Conservation (phyloP, 2,329 filamentous ascomycete genomes). For the Parastagonospora avenae region DNA sequence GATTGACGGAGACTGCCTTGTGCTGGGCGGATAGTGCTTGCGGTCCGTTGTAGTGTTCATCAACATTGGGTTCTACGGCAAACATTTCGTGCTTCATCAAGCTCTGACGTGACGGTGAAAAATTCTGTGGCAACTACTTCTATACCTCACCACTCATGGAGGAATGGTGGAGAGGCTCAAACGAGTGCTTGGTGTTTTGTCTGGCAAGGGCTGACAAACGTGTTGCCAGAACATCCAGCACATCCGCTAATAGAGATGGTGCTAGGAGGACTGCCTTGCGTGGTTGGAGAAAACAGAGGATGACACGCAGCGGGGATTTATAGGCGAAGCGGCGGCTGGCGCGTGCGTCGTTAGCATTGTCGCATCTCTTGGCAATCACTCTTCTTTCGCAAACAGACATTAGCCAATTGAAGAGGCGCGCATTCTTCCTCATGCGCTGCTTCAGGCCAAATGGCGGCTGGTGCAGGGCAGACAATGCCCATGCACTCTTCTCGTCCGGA, state of each 20-base stretch:
- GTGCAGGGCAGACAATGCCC: constrained; percentile 25
- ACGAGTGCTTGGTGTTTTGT: constrained; percentile 40
- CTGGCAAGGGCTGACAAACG: constrained; percentile 41
- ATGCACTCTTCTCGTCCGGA: constrained; percentile 12
- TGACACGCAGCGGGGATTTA: constrained; percentile 6
- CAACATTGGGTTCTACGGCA: too few species aligned
- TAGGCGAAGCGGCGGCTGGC: constrained; percentile 10
- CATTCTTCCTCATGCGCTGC: constrained; percentile 35
- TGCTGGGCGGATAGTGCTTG: too few species aligned
- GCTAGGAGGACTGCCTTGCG: constrained; percentile 43
- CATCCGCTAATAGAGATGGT: constrained; percentile 29
- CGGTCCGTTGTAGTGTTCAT: too few species aligned
- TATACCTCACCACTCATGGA: constrained; percentile 41
- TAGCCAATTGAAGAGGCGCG: constrained; percentile 26
- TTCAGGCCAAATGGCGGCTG: constrained; percentile 40
- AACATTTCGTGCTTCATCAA: too few species aligned
- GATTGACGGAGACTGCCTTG: too few species aligned
- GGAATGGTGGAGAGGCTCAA: constrained; percentile 43
- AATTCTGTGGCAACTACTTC: constrained; percentile 35
- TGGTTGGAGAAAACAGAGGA: constrained; percentile 22
- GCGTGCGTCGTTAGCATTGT: constrained; percentile 13
- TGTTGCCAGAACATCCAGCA: constrained; percentile 41
- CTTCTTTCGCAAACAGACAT: constrained; percentile 17
- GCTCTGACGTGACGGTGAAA: too few species aligned
- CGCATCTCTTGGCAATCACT: constrained; percentile 18